These are phyloP conservation scores for Eustoma russellianum DNA, from an alignment of 257 asterid genomes.

Conservation along the genomic window DNA sequence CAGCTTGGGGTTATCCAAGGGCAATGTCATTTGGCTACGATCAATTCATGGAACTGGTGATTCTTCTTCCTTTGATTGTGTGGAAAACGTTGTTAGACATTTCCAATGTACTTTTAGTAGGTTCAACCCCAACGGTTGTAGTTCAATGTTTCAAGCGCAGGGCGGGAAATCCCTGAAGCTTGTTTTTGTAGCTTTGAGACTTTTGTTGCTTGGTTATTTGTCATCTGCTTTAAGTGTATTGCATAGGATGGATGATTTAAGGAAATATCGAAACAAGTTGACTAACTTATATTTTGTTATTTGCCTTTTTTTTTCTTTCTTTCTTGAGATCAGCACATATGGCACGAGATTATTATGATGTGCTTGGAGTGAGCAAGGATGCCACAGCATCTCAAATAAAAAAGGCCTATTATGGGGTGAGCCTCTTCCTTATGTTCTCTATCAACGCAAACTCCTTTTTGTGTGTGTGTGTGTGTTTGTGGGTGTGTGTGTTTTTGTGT, in stretches of 20 bases:
- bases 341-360: slow-evolving; percentile 67
- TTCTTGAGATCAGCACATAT: slow-evolving; percentile 32
- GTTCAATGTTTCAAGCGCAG: too few species aligned
- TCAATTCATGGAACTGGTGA: slow-evolving; percentile 73
- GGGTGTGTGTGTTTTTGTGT: too few species aligned
- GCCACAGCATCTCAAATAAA: slow-evolving; percentile 83
- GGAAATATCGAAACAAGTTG: too few species aligned
- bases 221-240: not conserved
- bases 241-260: too few species aligned
- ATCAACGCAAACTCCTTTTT: not conserved
- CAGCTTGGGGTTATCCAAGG: slow-evolving; percentile 25
- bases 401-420: slow-evolving; percentile 88
- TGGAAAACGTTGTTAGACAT: not conserved
- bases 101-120: too few species aligned
- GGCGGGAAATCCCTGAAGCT: too few species aligned
- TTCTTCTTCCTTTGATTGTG: not conserved
- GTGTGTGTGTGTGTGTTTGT: too few species aligned
- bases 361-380: slow-evolving; percentile 60
- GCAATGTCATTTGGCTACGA: slow-evolving; percentile 33
- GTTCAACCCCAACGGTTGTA: too few species aligned
- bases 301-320: not conserved
- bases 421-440: slow-evolving; percentile 9
- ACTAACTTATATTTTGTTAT: slow-evolving; percentile 4
- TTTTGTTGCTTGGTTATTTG: not conserved
- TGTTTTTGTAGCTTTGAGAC: not conserved